These are phyloP conservation scores for Nannizzia gypsea DNA, from an alignment of 2,329 filamentous ascomycete species.

Conservation along the genomic window DNA sequence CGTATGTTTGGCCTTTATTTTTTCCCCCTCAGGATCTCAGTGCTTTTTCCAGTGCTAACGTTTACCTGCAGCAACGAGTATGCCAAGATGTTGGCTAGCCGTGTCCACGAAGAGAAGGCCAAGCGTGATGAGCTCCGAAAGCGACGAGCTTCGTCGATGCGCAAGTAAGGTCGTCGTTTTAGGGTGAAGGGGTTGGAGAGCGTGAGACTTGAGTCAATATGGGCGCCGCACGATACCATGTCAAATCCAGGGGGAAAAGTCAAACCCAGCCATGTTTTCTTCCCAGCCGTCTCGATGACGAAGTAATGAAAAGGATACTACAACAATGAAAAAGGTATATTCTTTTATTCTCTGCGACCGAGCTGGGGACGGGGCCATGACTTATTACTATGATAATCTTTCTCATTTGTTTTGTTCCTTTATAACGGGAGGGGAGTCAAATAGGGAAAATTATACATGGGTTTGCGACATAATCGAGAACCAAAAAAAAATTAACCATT, in stretches of 20 bases:
- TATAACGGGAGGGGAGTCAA: constrained; percentile 6
- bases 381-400: constrained; percentile 1
- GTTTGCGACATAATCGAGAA: constrained; percentile 5
- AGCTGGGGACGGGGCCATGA: neutral
- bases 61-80: constrained; percentile 70
- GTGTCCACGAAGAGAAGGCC: constrained; percentile 90
- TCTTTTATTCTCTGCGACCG: neutral
- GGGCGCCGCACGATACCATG: neutral
- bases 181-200: constrained; percentile 8
- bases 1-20: constrained; percentile 50
- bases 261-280: neutral
- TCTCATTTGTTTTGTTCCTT: constrained; percentile 6
- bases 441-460: constrained; percentile 5
- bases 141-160: constrained; percentile 93
- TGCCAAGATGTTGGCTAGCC: constrained; percentile 89
- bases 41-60: constrained; percentile 4
- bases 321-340: constrained; percentile 1
- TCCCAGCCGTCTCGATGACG: constrained; percentile 3
- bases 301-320: constrained; percentile 6
- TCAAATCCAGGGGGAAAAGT: constrained; percentile 1
- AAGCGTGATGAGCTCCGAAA: constrained; percentile 90
- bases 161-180: constrained; percentile 49
- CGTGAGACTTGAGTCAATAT: constrained; percentile 1
- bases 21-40: neutral
- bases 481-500: constrained; percentile 1